phyloP scores from a whole-genome alignment of 352 stramenopile genomes.

The Phytophthora capsici region DNA sequence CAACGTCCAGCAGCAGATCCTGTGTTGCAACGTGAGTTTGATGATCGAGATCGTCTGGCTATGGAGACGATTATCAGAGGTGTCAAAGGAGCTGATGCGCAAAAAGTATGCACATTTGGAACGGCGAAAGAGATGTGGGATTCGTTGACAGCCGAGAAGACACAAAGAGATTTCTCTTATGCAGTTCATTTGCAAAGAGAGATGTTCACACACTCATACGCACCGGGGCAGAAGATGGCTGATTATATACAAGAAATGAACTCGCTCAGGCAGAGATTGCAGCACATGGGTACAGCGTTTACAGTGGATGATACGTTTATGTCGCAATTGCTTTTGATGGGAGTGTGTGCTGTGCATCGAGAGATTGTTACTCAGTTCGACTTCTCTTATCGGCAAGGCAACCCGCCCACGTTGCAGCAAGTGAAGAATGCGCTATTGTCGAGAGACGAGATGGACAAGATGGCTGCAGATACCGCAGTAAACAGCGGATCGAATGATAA shows the following conservation, averaged over 20 bases:
- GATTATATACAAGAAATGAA: slow-evolving; percentile 14
- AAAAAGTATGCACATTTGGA: not conserved
- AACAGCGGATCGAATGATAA: not conserved
- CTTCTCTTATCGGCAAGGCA: slow-evolving; percentile 3
- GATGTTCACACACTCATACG: not conserved
- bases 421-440: slow-evolving; percentile 6
- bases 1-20: not conserved
- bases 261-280: not conserved
- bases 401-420: not conserved
- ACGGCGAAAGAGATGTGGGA: slow-evolving; percentile 4
- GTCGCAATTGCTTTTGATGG: slow-evolving; percentile 4
- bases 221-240: not conserved
- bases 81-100: not conserved
- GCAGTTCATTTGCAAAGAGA: not conserved
- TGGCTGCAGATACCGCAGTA: not conserved
- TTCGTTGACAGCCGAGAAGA: not conserved
- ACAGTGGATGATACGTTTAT: not conserved
- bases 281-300: slow-evolving; percentile 7
- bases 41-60: not conserved
- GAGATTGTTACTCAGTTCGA: slow-evolving; percentile 7
- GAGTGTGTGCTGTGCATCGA: slow-evolving; percentile 1
- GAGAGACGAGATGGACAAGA: slow-evolving; percentile 4
- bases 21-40: not conserved
- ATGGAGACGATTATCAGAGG: not conserved
- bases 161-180: slow-evolving; percentile 1